Conservation (phyloP, 108 stramenopile species). For the Mediolabrus comicus region DNA sequence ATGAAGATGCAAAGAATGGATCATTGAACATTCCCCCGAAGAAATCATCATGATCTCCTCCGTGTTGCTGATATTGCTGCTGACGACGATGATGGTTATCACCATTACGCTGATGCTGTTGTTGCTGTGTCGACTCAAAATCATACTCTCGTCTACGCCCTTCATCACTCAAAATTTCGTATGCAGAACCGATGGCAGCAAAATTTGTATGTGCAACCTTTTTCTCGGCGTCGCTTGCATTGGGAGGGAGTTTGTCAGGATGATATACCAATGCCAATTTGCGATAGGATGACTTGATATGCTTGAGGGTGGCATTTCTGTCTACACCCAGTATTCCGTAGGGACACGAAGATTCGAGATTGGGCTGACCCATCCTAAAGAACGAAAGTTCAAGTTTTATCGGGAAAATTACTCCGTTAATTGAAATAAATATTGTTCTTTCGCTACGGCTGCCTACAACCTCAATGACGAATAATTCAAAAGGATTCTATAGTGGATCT, state of each 20-base stretch:
- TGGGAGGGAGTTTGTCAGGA: constrained; percentile 63
- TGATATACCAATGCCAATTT: constrained; percentile 70
- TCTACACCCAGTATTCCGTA: constrained; percentile 86
- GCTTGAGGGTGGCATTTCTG: constrained; percentile 56
- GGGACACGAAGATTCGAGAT: constrained; percentile 49
- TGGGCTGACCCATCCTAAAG: not conserved
- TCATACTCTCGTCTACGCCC: constrained; percentile 25
- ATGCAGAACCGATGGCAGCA: constrained; percentile 33
- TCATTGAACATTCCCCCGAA: constrained; percentile 2
- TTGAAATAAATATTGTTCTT: too few relatives aligned
- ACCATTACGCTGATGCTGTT: not conserved
- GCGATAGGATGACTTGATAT: constrained; percentile 89
- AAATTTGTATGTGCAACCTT: constrained; percentile 31
- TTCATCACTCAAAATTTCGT: constrained; percentile 39
- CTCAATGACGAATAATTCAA: too few relatives aligned
- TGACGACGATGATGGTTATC: not conserved
- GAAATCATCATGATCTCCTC: constrained; percentile 7
- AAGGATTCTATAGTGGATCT: too few relatives aligned
- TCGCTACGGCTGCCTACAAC: too few relatives aligned
- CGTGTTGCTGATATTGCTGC: not conserved
- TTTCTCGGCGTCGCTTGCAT: constrained; percentile 34
- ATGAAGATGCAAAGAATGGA: constrained; percentile 40
- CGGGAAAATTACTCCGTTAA: too few relatives aligned
- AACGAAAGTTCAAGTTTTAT: too few relatives aligned
- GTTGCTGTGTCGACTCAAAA: constrained; percentile 9